A percentile compares a stretch with the other conserved stretches of the same genome.
These are phyloP conservation scores for Pneumocystis carinii DNA, from an alignment of 1,139 yeast genomes.

Conservation along the genomic window DNA sequence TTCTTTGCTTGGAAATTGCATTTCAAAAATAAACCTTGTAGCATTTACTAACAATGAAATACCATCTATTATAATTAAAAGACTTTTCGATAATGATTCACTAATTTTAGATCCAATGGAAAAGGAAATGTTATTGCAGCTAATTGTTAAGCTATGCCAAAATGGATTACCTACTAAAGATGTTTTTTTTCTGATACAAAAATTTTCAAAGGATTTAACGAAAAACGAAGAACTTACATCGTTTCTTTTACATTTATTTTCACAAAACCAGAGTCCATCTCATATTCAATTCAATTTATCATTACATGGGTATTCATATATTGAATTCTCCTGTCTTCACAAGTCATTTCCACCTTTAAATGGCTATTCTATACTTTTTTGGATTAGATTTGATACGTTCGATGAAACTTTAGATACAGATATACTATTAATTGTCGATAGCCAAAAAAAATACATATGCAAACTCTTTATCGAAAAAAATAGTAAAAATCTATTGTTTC, in stretches of 20 bases:
- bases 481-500: slow-evolving; percentile 14
- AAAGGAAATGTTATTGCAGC: not conserved
- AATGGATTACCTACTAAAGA: not conserved
- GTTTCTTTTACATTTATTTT: not conserved
- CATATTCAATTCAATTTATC: slow-evolving; percentile 4
- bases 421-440: slow-evolving; percentile 15
- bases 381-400: slow-evolving; percentile 15
- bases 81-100: not conserved
- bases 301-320: slow-evolving; percentile 5
- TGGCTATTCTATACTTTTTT: slow-evolving; percentile 16
- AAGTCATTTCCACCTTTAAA: slow-evolving; percentile 14
- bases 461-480: slow-evolving; percentile 16
- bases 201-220: not conserved
- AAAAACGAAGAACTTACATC: not conserved
- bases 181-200: not conserved
- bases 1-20: not conserved
- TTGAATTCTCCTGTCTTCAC: slow-evolving; percentile 12
- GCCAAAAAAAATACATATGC: slow-evolving; percentile 14
- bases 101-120: not conserved
- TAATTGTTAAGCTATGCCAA: not conserved
- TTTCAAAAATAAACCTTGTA: not conserved
- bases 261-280: slow-evolving; percentile 1
- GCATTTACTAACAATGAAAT: not conserved
- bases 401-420: slow-evolving; percentile 14
- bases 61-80: not conserved